Base-by-base conservation (phyloP, 78 protist genomes). In the Cavenderia fasciculata region DNA sequence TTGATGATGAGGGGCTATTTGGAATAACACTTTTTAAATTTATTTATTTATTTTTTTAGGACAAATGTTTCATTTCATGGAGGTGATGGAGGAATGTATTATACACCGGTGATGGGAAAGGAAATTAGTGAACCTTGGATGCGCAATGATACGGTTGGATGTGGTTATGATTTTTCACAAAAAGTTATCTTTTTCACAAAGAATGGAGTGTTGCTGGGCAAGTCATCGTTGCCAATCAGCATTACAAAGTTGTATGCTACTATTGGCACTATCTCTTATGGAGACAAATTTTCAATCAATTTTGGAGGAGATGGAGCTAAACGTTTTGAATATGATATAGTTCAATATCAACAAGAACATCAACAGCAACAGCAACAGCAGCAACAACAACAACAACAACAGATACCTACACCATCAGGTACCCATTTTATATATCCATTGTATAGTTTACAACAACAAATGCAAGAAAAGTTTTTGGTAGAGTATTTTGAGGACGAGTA, bases 81-180 rank as follows among this genome's bases (percentile, higher is more conserved):
- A 18, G 69, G 69, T 10, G 69, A 61, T 34, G 69, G 69, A 16
- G 69, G 69, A 27, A 61, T 61, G 69, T 61, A 61, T 34, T 40
- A 33, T 7, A 61, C 23, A 4, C 69, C 69, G 6, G 69, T 61
- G 36, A 61, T 61, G 69, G 69, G 69, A 5, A 61, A 61, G 16
- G 69, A 61, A 16, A 61, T 61, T 2, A 61, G 69, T 34, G 69
- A 61, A 14, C 69, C 69, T 31, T 61, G 69, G 69, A 19, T 31
- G 36, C 31, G 69, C 31, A 61, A 61, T 61, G 69, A 61, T 61
- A 61, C 69, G 4, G 69, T 40, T 16, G 69, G 69, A 27, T 61
- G 69, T 61, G 69, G 69, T 34, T 8, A 31, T 2, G 69, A 61
- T 34, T 61, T 61, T 12, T 31, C 31, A 4, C 23, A 61, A 4